A percentile compares a stretch with the other conserved stretches of the same genome.
Evolutionary conservation across 352 stramenopile species (phyloP).

Genomic region (Globisporangium spiculum): DNA sequence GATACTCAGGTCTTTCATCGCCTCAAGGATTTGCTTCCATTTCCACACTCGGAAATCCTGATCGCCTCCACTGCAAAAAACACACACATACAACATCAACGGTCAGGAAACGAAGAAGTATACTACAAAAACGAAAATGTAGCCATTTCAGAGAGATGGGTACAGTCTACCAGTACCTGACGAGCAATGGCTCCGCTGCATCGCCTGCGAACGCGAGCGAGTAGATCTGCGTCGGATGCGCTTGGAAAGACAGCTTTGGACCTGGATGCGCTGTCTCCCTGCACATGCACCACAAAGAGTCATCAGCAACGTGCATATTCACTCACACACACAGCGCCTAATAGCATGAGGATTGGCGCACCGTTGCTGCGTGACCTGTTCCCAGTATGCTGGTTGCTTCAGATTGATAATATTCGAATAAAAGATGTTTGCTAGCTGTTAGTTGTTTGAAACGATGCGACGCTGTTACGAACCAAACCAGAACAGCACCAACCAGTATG

Average conservation of each 20-base stretch:
- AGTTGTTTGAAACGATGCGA: too few species aligned
- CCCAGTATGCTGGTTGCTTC: constrained; percentile 37
- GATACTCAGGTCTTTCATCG: constrained; percentile 25
- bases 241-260: constrained; percentile 59
- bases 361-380: constrained; percentile 35
- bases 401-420: too few species aligned
- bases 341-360: constrained; percentile 20
- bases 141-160: constrained; percentile 4
- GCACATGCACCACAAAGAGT: background rate
- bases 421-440: too few species aligned
- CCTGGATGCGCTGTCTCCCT: constrained; percentile 42
- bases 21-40: constrained; percentile 62
- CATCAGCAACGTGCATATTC: background rate
- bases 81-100: background rate
- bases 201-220: constrained; percentile 66
- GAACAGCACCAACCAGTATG: constrained; percentile 25
- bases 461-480: background rate
- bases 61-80: constrained; percentile 50
- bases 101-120: background rate
- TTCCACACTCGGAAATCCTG: constrained; percentile 76
- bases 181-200: constrained; percentile 42
- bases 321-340: background rate
- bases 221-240: constrained; percentile 74
- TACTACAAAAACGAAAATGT: background rate
- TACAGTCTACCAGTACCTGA: constrained; percentile 36